Conservation (phyloP, 352 stramenopile genomes). For the Blastocystis sp. region DNA sequence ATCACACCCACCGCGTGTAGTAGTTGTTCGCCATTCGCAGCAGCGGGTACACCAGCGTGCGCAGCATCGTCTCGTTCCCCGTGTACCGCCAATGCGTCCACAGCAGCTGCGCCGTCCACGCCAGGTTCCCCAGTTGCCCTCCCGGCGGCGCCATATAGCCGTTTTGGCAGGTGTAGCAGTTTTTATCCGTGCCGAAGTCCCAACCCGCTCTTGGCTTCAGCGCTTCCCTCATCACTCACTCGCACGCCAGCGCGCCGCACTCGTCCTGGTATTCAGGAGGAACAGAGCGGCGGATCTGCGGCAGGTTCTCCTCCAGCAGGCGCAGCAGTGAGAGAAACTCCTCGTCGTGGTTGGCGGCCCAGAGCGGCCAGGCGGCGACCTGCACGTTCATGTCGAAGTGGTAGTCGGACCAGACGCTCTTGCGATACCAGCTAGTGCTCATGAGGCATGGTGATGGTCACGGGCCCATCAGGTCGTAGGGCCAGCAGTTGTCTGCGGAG, state of each 20-base stretch:
- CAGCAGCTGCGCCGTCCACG: constrained; percentile 35
- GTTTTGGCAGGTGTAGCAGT: constrained; percentile 6
- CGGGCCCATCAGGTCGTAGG: constrained; percentile 64
- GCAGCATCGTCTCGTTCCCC: constrained; percentile 43
- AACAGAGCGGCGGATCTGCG: constrained; percentile 9
- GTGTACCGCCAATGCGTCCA: constrained; percentile 48
- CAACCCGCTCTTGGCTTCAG: constrained; percentile 24
- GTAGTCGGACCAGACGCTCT: constrained; percentile 55
- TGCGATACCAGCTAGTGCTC: constrained; percentile 24
- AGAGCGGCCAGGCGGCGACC: constrained; percentile 43
- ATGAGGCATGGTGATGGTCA: neutral
- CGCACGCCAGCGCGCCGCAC: constrained; percentile 12
- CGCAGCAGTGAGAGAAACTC: constrained; percentile 28
- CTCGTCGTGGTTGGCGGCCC: constrained; percentile 50
- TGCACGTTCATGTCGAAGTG: constrained; percentile 67
- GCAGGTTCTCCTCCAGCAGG: constrained; percentile 28
- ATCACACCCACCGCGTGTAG: constrained; percentile 9
- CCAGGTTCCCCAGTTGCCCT: constrained; percentile 44
- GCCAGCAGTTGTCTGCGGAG: constrained; percentile 46
- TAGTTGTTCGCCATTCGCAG: constrained; percentile 52
- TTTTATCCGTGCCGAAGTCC: constrained; percentile 55
- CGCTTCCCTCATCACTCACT: constrained; percentile 1
- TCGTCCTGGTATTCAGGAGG: constrained; percentile 35
- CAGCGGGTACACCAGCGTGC: constrained; percentile 13
- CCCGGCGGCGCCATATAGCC: constrained; percentile 38